These are phyloP conservation scores for Tricholoma hemisulphureum DNA, from an alignment of 768 basidiomycete species.

Conservation along the genomic window DNA sequence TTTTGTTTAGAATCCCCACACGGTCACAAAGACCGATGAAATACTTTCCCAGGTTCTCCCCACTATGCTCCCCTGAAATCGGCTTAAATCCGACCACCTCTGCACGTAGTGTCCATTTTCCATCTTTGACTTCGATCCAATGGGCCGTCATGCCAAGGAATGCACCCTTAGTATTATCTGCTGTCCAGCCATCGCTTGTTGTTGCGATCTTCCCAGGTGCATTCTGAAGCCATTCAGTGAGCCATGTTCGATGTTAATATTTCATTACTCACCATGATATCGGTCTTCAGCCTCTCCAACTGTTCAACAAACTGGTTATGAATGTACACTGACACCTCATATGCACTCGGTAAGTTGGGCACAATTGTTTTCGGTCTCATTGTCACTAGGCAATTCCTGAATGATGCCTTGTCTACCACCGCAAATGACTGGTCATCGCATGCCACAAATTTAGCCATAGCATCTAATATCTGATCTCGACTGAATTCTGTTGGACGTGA, in stretches of 20 bases:
- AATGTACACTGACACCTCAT: slow-evolving; percentile 13
- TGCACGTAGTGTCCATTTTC: slow-evolving; percentile 20
- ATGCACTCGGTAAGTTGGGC: slow-evolving; percentile 3
- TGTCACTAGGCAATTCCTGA: slow-evolving; percentile 4
- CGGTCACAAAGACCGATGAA: slow-evolving; percentile 22
- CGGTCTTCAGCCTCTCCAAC: not conserved
- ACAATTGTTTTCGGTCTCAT: slow-evolving; percentile 6
- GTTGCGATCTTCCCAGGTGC: slow-evolving; percentile 18
- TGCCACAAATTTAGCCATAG: slow-evolving; percentile 8
- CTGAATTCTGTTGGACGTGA: slow-evolving; percentile 8
- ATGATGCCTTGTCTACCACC: not conserved
- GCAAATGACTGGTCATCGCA: slow-evolving; percentile 13
- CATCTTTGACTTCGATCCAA: slow-evolving; percentile 20
- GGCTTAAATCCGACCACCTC: slow-evolving; percentile 22
- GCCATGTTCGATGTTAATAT: not conserved
- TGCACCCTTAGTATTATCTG: slow-evolving; percentile 9
- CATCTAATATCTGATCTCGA: slow-evolving; percentile 6
- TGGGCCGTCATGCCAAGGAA: slow-evolving; percentile 17
- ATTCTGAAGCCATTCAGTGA: not conserved
- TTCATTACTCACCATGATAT: not conserved
- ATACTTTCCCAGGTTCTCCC: slow-evolving; percentile 26
- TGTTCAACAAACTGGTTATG: slow-evolving; percentile 15
- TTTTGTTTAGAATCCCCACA: slow-evolving; percentile 18
- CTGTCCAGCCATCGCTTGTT: slow-evolving; percentile 16
- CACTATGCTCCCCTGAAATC: slow-evolving; percentile 22